Evolutionary conservation across 306 rosid species (phyloP).

Genomic region (Mimosa bimucronata): DNA sequence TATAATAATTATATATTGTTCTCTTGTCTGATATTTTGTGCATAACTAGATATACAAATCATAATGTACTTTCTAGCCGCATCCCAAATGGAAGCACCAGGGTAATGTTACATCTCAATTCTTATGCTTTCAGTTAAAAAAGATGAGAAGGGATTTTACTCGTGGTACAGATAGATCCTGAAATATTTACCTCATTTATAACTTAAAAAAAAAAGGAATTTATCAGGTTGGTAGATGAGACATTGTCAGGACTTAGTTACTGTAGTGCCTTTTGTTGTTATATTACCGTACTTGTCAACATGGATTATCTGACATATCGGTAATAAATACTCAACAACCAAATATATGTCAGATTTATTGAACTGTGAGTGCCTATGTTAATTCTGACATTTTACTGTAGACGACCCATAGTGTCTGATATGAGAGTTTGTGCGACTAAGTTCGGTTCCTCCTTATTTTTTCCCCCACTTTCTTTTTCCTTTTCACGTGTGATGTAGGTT

Average conservation of each 20-base stretch:
- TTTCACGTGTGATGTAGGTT: slow-evolving; percentile 12
- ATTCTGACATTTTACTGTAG: slow-evolving; percentile 41
- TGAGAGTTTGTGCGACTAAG: background rate
- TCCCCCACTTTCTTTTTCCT: background rate
- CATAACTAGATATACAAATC: background rate
- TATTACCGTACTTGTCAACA: slow-evolving; percentile 12
- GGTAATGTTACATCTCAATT: background rate
- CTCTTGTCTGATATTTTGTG: slow-evolving; percentile 35
- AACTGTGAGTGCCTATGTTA: slow-evolving; percentile 30
- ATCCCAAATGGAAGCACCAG: background rate
- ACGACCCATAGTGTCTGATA: slow-evolving; percentile 10
- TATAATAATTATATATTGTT: slow-evolving; percentile 10
- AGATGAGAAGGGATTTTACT: background rate
- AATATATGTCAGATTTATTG: slow-evolving; percentile 16
- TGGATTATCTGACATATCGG: slow-evolving; percentile 24
- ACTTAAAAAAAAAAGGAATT: background rate
- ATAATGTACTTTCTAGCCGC: slow-evolving; percentile 14
- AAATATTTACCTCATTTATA: slow-evolving; percentile 3
- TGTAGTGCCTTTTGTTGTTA: background rate
- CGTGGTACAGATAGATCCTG: background rate
- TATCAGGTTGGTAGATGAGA: background rate
- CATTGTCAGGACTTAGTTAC: background rate
- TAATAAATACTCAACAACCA: slow-evolving; percentile 1
- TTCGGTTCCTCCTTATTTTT: background rate
- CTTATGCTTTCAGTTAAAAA: background rate